Evolutionary conservation across 2,329 filamentous ascomycete genomes (phyloP).

Genomic region (Calonectria pseudoreteaudii): DNA sequence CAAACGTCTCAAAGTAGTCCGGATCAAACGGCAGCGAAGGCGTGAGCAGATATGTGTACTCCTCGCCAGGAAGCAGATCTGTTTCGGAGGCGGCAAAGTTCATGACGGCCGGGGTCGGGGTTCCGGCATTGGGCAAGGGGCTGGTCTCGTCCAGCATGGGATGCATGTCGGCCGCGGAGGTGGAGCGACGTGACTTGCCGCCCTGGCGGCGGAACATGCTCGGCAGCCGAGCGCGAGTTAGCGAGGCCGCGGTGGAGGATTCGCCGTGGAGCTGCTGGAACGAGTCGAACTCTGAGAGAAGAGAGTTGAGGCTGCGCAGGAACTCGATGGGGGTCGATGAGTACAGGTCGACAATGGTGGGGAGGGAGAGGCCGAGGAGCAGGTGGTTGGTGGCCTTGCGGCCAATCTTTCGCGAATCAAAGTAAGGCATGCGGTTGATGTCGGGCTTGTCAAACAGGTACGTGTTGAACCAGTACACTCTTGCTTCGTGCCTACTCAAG

Average conservation of each 20-base stretch:
- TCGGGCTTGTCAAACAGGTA: constrained; percentile 89
- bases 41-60: constrained; percentile 91
- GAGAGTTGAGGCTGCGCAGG: constrained; percentile 84
- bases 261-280: constrained; percentile 90
- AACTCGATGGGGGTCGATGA: constrained; percentile 85
- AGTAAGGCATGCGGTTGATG: constrained; percentile 84
- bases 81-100: constrained; percentile 70
- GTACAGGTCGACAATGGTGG: constrained; percentile 89
- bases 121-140: constrained; percentile 40
- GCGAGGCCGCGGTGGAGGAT: constrained; percentile 76
- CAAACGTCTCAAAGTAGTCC: constrained; percentile 96
- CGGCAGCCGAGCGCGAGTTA: constrained; percentile 83
- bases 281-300: constrained; percentile 91
- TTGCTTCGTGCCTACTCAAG: constrained; percentile 82
- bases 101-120: constrained; percentile 59
- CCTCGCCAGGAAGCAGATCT: constrained; percentile 82
- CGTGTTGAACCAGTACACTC: constrained; percentile 98
- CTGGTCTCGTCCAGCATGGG: constrained; percentile 47
- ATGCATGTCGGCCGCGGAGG: constrained; percentile 59
- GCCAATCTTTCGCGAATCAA: constrained; percentile 84
- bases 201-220: constrained; percentile 82
- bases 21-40: constrained; percentile 94
- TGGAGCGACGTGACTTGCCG: constrained; percentile 68
- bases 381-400: constrained; percentile 95
- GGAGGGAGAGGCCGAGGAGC: constrained; percentile 90